These are phyloP conservation scores for Xylaria bambusicola DNA, from an alignment of 495 filamentous ascomycete species.

Conservation along the genomic window DNA sequence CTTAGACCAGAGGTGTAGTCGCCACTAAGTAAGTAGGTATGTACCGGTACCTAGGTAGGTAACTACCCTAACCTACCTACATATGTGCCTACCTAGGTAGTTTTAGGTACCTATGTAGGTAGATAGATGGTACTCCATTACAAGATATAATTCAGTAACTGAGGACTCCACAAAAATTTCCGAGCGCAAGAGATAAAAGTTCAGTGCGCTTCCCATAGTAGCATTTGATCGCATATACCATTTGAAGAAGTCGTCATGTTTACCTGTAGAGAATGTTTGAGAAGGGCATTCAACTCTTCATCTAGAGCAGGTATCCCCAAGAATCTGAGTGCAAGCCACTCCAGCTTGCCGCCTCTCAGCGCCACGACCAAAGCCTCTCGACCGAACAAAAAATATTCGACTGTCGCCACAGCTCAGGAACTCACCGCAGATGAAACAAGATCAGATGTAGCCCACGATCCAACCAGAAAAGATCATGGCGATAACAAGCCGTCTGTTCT, in stretches of 20 bases:
- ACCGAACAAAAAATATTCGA: conserved; percentile 18
- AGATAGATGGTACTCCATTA: too few relatives aligned
- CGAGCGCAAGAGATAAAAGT: background rate
- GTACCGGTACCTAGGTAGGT: too few relatives aligned
- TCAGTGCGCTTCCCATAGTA: background rate
- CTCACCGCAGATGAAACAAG: background rate
- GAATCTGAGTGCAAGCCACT: background rate
- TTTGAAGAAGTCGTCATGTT: conserved; percentile 36
- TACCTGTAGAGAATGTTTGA: conserved; percentile 41
- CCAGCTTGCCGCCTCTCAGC: background rate
- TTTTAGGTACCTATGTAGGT: too few relatives aligned
- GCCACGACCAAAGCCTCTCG: conserved; percentile 1
- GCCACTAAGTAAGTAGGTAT: too few relatives aligned
- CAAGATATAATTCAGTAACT: too few relatives aligned
- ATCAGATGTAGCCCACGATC: background rate
- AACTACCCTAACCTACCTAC: too few relatives aligned
- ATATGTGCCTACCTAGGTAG: too few relatives aligned
- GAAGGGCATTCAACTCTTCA: conserved; percentile 24
- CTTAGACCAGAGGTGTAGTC: too few relatives aligned
- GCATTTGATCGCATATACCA: conserved; percentile 1
- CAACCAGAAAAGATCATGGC: too few relatives aligned
- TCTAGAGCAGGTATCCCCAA: background rate
- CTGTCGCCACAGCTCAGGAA: background rate
- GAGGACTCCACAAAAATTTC: conserved; percentile 9
- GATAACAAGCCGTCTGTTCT: conserved; percentile 24